A percentile compares a stretch with the other conserved stretches of the same genome.
These are phyloP conservation scores for Saturnispora kantuleensis DNA, from an alignment of 805 yeast genomes.

Conservation along the genomic window DNA sequence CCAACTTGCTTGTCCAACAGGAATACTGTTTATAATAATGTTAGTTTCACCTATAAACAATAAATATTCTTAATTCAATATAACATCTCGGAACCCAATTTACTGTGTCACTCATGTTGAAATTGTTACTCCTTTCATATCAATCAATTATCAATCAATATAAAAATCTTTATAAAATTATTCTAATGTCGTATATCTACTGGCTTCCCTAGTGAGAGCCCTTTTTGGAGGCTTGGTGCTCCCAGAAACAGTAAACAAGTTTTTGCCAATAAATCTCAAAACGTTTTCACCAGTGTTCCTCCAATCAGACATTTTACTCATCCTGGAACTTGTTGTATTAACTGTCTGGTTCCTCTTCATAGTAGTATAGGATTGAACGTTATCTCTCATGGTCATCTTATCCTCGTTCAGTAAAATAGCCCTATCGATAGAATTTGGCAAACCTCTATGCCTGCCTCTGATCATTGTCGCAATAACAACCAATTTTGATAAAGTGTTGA, in stretches of 20 bases:
- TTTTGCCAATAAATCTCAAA: constrained; percentile 2
- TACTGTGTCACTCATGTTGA: neutral
- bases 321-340: neutral
- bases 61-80: no score
- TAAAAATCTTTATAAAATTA: neutral
- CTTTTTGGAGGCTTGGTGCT: constrained; percentile 4
- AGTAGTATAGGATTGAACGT: constrained; percentile 43
- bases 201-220: constrained; percentile 5
- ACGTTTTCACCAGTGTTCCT: neutral
- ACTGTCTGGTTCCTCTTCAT: constrained; percentile 21
- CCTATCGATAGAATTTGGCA: constrained; percentile 87
- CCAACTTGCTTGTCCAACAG: no score
- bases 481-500: constrained; percentile 65
- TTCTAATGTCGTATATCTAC: neutral
- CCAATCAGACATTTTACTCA: constrained; percentile 2
- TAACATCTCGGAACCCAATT: no score
- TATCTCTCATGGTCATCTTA: constrained; percentile 51
- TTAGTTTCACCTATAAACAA: no score
- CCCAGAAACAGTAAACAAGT: constrained; percentile 4
- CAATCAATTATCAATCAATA: neutral
- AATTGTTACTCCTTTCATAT: neutral
- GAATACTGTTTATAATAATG: no score
- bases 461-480: constrained; percentile 84
- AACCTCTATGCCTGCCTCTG: constrained; percentile 93
- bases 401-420: constrained; percentile 82